Base-by-base conservation (phyloP, 2,329 filamentous ascomycete species). In the Fusarium ramigenum region DNA sequence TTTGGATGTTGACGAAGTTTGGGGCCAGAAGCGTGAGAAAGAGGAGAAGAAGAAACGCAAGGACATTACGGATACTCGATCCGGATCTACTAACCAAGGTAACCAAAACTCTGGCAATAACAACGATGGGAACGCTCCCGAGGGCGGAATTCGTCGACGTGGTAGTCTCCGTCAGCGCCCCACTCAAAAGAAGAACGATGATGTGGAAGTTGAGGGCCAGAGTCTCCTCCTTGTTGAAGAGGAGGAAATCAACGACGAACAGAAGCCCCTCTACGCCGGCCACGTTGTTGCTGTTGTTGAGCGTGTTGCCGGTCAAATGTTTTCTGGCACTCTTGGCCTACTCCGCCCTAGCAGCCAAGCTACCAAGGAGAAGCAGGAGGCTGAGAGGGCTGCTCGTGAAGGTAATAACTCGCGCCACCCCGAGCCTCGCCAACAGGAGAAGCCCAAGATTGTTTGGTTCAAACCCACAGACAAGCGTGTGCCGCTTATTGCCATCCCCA, bases 1-100 rank as follows among this genome's bases (percentile, higher is more conserved):
- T 52, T 91, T 99, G 58, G 96, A 99, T 79, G 96, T 99, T 12
- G 96, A 98, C 81, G 96, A 99, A 80, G 96, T 99, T 6, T 99
- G 96, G 96, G 91, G 93, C 30, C 96, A 99, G 86, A 99, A 99
- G 88, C 94, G 95, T 63, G 96, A 99, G 83, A 99, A 99, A 83
- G 96, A 99, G 84, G 96, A 99, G 83, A 99, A 99, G 89, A 99
- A 99, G 90, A 99, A 98, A 87, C 93, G 96, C 82, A 99, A 99
- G 87, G 96, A 99, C 80, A 97, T 98, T 67, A 97, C 95, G 39
- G 96, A 98, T 81, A 95, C 94, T 66, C 92, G 96, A 74, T 90
- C 90, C 59, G 92, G 92, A 74, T 93, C 93, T 71, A 93, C 90
- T 74, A 93, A 91, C 78, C 93, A 92, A 73, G 91, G 91, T 70